phyloP scores from a whole-genome alignment of 495 filamentous ascomycete genomes.

The Parmelia sp. region DNA sequence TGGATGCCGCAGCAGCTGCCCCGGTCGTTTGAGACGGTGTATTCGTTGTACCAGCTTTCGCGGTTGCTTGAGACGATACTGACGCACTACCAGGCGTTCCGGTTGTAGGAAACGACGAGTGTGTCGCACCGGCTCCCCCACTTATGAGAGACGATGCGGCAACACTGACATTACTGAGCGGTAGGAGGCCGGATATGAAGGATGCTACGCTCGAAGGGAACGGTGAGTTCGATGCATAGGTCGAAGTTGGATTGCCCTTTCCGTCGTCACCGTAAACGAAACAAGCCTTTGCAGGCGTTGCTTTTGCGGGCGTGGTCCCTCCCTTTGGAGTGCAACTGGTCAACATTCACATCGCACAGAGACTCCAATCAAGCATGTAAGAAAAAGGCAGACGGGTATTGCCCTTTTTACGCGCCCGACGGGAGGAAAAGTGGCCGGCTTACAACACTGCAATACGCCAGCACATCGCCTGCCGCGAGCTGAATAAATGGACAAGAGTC shows the following conservation, averaged over 20 bases:
- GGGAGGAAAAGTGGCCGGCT: not conserved
- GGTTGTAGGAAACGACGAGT: not conserved
- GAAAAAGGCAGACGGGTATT: not conserved
- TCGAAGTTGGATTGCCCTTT: conserved; percentile 12
- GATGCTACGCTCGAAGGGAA: conserved; percentile 8
- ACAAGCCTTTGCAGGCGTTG: conserved; percentile 7
- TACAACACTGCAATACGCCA: not conserved
- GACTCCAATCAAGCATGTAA: conserved; percentile 2
- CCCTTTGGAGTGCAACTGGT: not conserved
- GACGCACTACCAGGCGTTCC: not conserved
- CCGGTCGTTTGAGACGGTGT: not conserved
- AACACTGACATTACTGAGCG: conserved; percentile 8
- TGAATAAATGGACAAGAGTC: not conserved
- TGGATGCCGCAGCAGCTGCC: not conserved
- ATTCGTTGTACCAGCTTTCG: conserved; percentile 4
- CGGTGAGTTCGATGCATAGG: conserved; percentile 6
- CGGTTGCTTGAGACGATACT: conserved; percentile 9
- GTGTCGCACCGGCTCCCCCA: conserved; percentile 1
- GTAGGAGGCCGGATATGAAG: conserved; percentile 9
- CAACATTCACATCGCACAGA: conserved; percentile 1
- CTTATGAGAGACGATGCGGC: conserved; percentile 6
- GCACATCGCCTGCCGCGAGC: conserved; percentile 2
- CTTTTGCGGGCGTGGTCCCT: conserved; percentile 1
- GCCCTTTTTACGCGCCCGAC: no score
- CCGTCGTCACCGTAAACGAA: conserved; percentile 10